phyloP scores from a whole-genome alignment of 352 stramenopile genomes.

The Phytophthora tentaculata region DNA sequence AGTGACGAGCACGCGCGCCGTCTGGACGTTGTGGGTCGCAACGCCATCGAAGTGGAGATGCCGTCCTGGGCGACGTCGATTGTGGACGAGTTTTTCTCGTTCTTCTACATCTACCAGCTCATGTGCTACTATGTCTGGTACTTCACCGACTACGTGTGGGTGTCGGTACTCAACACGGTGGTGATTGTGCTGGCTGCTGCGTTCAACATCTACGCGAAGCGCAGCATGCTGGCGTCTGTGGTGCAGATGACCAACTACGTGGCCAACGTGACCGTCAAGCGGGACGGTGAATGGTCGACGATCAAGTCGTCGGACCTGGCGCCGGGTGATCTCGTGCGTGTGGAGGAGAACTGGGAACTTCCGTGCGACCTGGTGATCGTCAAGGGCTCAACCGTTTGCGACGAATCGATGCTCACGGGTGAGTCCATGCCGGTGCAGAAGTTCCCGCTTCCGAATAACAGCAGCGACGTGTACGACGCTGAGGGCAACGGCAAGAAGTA shows the following conservation, averaged over 20 bases:
- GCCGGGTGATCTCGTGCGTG: conserved; percentile 71
- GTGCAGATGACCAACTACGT: conserved; percentile 72
- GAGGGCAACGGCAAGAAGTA: conserved; percentile 79
- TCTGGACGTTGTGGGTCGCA: conserved; percentile 58
- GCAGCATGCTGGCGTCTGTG: conserved; percentile 56
- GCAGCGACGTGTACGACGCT: conserved; percentile 56
- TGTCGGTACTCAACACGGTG: conserved; percentile 64
- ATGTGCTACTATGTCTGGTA: conserved; percentile 89
- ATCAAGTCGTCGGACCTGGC: conserved; percentile 60
- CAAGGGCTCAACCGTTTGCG: conserved; percentile 69
- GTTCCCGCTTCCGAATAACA: conserved; percentile 62
- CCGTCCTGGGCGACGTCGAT: conserved; percentile 55
- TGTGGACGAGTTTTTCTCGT: conserved; percentile 69
- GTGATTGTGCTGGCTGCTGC: conserved; percentile 59
- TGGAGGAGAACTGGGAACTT: conserved; percentile 73
- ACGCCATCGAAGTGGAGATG: conserved; percentile 73
- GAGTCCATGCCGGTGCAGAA: conserved; percentile 91
- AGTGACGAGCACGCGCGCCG: conserved; percentile 43
- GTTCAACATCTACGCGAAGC: conserved; percentile 78
- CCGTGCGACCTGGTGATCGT: conserved; percentile 77
- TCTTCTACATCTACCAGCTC: conserved; percentile 89
- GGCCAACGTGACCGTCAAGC: conserved; percentile 71
- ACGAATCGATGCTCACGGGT: conserved; percentile 80
- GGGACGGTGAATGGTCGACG: conserved; percentile 56
- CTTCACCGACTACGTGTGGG: conserved; percentile 70